Evolutionary conservation across 1,284 basidiomycete genomes (phyloP).

Genomic region (Chiua sp.): DNA sequence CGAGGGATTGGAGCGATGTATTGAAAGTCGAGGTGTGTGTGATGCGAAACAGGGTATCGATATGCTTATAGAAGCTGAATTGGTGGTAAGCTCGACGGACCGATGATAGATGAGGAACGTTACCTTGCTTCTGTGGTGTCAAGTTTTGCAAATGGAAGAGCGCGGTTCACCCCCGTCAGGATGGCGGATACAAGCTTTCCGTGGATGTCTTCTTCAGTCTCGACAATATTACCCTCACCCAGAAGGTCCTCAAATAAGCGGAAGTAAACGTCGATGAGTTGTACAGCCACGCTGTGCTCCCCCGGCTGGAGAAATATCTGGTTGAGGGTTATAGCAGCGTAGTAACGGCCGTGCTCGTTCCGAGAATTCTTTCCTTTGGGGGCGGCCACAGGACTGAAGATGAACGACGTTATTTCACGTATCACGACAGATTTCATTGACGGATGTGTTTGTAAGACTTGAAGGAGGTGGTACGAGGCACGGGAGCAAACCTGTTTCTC

Average conservation of each 20-base stretch:
- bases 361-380: constrained; percentile 38
- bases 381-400: constrained; percentile 52
- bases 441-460: constrained; percentile 91
- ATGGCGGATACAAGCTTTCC: constrained; percentile 91
- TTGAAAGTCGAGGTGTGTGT: constrained; percentile 97
- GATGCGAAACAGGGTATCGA: constrained; percentile 95
- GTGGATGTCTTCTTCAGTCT: constrained; percentile 68
- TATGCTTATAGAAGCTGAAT: constrained; percentile 81
- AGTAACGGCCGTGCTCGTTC: constrained; percentile 83
- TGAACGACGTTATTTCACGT: constrained; percentile 83
- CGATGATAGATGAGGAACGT: constrained; percentile 11
- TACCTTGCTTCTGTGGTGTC: constrained; percentile 60
- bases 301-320: constrained; percentile 83
- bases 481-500: constrained; percentile 91
- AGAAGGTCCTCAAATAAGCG: constrained; percentile 93
- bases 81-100: constrained; percentile 12
- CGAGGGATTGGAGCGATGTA: constrained; percentile 93
- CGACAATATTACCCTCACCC: constrained; percentile 53
- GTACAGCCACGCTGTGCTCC: constrained; percentile 82
- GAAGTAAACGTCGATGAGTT: constrained; percentile 93
- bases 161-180: constrained; percentile 94
- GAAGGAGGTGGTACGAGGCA: constrained; percentile 88
- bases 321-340: constrained; percentile 93
- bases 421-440: constrained; percentile 94
- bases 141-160: constrained; percentile 90